Conservation (phyloP, 2,329 filamentous ascomycete species). For the Zarea fungicola region DNA sequence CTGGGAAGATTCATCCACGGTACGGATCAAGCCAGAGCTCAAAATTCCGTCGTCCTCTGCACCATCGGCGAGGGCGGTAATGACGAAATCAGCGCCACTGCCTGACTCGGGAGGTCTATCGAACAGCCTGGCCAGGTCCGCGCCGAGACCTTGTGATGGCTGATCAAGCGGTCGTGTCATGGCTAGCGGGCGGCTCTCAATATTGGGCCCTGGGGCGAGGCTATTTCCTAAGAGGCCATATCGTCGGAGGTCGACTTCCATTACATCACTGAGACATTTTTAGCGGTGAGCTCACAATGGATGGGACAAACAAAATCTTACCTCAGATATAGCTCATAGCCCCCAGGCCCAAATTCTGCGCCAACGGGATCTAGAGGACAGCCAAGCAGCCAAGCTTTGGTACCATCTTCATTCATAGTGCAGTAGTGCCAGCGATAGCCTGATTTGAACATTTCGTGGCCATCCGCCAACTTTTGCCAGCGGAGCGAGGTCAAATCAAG, state of each 20-base stretch:
- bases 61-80: conserved; percentile 81
- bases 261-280: conserved; percentile 63
- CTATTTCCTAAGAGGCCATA: conserved; percentile 88
- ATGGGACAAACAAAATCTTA: conserved; percentile 17
- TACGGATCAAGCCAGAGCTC: conserved; percentile 44
- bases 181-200: conserved; percentile 45
- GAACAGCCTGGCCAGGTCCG: conserved; percentile 81
- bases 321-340: conserved; percentile 82
- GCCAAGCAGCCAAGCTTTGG: conserved; percentile 94
- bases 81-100: conserved; percentile 83
- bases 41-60: conserved; percentile 63
- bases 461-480: conserved; percentile 94
- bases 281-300: conserved; percentile 13
- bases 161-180: conserved; percentile 44
- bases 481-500: conserved; percentile 80
- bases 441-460: conserved; percentile 83
- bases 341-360: conserved; percentile 61
- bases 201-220: conserved; percentile 49
- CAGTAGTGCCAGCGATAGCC: conserved; percentile 99
- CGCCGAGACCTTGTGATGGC: conserved; percentile 66
- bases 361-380: conserved; percentile 69
- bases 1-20: conserved; percentile 38
- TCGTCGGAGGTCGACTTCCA: conserved; percentile 86
- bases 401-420: conserved; percentile 89
- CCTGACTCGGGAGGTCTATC: conserved; percentile 78